These are phyloP conservation scores for Meredithiella fracta DNA, from an alignment of 2,329 filamentous ascomycete species.

Conservation along the genomic window DNA sequence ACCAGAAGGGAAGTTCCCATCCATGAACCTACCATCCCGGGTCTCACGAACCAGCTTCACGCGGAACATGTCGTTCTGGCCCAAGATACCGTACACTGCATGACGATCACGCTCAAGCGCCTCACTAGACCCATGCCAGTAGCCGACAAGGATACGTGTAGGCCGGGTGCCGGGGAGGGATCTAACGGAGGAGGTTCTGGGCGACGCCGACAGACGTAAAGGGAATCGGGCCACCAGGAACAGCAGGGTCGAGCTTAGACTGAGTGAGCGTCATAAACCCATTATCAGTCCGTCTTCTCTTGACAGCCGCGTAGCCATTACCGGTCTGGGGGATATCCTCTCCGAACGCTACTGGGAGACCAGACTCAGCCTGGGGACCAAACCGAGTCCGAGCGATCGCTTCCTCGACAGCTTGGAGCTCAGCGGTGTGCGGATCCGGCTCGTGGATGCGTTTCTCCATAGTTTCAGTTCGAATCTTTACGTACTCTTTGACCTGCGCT, in stretches of 20 bases:
- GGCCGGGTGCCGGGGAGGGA: slow-evolving; percentile 36
- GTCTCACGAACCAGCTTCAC: slow-evolving; percentile 46
- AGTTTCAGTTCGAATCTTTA: slow-evolving; percentile 33
- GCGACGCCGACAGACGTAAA: slow-evolving; percentile 11
- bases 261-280: slow-evolving; percentile 10
- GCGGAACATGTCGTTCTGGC: slow-evolving; percentile 47
- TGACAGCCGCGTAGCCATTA: background rate
- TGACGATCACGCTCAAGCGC: slow-evolving; percentile 34
- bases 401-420: slow-evolving; percentile 29
- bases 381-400: slow-evolving; percentile 29
- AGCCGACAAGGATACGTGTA: slow-evolving; percentile 41
- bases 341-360: slow-evolving; percentile 35
- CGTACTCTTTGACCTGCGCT: slow-evolving; percentile 44
- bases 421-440: slow-evolving; percentile 24
- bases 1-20: slow-evolving; percentile 43
- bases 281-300: slow-evolving; percentile 14
- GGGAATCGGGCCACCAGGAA: slow-evolving; percentile 5
- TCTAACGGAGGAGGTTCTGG: slow-evolving; percentile 20
- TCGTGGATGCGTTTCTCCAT: slow-evolving; percentile 21
- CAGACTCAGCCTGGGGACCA: slow-evolving; percentile 28
- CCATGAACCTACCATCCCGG: slow-evolving; percentile 39
- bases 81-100: slow-evolving; percentile 45
- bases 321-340: slow-evolving; percentile 15
- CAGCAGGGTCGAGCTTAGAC: background rate
- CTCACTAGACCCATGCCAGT: slow-evolving; percentile 40